Evolutionary conservation across 1,284 basidiomycete species (phyloP), one percentile per base, ranked within the genome.

Genomic region (Phaffia rhodozyma): DNA sequence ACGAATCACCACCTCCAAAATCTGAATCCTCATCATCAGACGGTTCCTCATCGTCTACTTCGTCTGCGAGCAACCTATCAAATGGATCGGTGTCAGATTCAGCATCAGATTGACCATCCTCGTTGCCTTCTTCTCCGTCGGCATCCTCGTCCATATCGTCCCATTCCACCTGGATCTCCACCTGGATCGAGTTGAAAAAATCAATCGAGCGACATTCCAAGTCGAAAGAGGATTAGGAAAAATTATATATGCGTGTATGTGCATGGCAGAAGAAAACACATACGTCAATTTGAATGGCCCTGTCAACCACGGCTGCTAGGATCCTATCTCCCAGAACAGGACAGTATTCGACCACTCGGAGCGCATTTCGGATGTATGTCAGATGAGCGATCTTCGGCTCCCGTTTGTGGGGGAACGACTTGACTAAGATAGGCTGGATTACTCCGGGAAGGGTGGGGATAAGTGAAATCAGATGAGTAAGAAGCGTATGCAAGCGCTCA

Each of bases 131-230:
- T 18, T 84, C 79, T 29, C 82, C 76, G 1, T 75, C 76, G 2
- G 80, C 80, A 18, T 79, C 79, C 3, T 82, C 80, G 11, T 86
- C 85, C 23, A 94, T 78, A 69, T 97, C 92, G 73, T 97, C 94
- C 2, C 94, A 74, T 71, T 94, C 91, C 25, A 93, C 87, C 75
- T 97, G 94, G 58, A 99, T 96, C 76, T 98, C 94, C 55, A 97
- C 89, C 89, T 92, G 69, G 38, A 43, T 16, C 5, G 0, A 38
- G 25, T 34, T 30, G 30, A 38, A 53, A 38, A 32, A 16, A 11
- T 25, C 18, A 61, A 16, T 29, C n/a, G 58, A 57, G 69, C 66
- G 7, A 55, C 47, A 25, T 27, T 21, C 38, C 34, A 25, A 50
- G 50, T 30, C 21, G 20, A 11, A 23, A 38, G 1, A 23, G 20